Conservation (phyloP, 805 yeast genomes). For the Tetrapisispora namnaoensis region DNA sequence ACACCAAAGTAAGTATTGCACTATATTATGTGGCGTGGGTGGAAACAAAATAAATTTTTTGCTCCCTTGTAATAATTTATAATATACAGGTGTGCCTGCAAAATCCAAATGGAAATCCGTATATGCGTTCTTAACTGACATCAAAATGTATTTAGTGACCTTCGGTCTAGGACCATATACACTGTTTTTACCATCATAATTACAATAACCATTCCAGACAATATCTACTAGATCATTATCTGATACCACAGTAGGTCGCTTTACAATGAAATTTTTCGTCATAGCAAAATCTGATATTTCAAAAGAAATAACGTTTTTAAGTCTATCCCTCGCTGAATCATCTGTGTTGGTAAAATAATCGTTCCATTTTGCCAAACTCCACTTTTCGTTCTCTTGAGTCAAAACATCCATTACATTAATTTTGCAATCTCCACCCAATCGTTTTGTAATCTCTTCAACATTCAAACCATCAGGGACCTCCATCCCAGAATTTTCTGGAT, state of each 20-base stretch:
- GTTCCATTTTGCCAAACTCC: conserved; percentile 68
- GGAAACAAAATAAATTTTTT: conserved; percentile 73
- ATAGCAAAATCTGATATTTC: conserved; percentile 52
- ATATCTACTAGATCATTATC: conserved; percentile 58
- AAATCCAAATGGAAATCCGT: conserved; percentile 91
- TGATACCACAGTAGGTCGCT: conserved; percentile 57
- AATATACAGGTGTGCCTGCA: conserved; percentile 87
- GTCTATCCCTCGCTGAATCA: conserved; percentile 44
- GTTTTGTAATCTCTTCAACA: conserved; percentile 26
- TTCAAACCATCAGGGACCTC: conserved; percentile 4
- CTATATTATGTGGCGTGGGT: conserved; percentile 56
- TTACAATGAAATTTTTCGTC: conserved; percentile 38
- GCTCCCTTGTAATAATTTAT: conserved; percentile 66
- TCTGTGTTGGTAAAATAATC: conserved; percentile 48
- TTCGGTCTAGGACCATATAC: conserved; percentile 35
- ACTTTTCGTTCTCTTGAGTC: conserved; percentile 53
- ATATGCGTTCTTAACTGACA: conserved; percentile 72
- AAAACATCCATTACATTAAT: conserved; percentile 86
- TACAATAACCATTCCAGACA: conserved; percentile 41
- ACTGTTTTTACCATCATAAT: conserved; percentile 4
- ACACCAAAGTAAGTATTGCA: conserved; percentile 65
- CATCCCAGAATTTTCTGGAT: conserved; percentile 19
- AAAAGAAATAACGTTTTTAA: conserved; percentile 70
- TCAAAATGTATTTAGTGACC: conserved; percentile 68
- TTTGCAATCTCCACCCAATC: conserved; percentile 51